Percentiles rank a stretch among this genome's conserved stretches.
Conservation (phyloP, 2,329 filamentous ascomycete genomes). For the Phoma sp. region DNA sequence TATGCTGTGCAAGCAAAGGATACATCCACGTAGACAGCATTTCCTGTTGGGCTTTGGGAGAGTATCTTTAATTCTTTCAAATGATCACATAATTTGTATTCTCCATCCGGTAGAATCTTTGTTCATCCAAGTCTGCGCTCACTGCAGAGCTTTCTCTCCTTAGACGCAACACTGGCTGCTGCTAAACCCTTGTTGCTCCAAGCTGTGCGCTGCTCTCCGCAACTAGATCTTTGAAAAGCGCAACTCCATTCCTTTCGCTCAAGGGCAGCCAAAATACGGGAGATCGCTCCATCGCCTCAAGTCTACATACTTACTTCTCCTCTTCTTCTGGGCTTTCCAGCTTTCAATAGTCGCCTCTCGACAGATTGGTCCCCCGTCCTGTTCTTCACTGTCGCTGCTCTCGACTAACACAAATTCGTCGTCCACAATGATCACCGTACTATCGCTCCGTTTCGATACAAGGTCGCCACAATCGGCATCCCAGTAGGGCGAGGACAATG, state of each 20-base stretch:
- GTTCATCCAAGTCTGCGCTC: no score
- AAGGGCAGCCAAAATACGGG: constrained; percentile 14
- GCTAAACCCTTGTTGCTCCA: no score
- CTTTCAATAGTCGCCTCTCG: constrained; percentile 29
- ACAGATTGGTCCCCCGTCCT: constrained; percentile 30
- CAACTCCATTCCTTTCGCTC: background rate
- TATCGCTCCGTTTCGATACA: background rate
- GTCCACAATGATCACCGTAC: constrained; percentile 13
- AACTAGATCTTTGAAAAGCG: no score
- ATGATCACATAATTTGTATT: no score
- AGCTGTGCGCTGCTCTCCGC: no score
- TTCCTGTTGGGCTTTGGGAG: no score
- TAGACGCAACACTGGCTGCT: no score
- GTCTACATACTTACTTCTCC: background rate
- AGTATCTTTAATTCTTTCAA: no score
- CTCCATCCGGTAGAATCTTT: no score
- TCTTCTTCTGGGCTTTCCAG: constrained; percentile 22
- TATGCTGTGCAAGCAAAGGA: no score
- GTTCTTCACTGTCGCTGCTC: constrained; percentile 11
- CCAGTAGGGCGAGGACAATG: constrained; percentile 12
- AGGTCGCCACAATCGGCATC: constrained; percentile 2
- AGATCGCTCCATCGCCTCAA: constrained; percentile 20
- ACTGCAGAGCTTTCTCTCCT: no score
- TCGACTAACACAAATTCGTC: constrained; percentile 21
- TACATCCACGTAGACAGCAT: no score